These are phyloP conservation scores for Russula ochroleuca DNA, from an alignment of 768 basidiomycete genomes.

Conservation along the genomic window DNA sequence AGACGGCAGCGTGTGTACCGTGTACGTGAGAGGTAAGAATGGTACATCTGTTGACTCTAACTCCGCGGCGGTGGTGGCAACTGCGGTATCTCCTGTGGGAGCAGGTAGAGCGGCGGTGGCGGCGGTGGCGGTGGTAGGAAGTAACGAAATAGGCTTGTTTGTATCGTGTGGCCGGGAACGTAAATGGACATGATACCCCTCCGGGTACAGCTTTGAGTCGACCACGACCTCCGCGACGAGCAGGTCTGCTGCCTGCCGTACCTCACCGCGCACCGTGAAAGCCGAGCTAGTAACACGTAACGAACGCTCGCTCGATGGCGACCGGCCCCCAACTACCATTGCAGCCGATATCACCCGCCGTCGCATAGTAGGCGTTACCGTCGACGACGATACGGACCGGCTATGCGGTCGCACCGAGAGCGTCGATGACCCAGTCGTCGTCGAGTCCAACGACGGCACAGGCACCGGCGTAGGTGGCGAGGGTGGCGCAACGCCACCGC, in stretches of 20 bases:
- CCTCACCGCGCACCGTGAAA: slow-evolving; percentile 59
- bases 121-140: slow-evolving; percentile 13
- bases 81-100: background rate
- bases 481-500: background rate
- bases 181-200: slow-evolving; percentile 60
- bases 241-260: slow-evolving; percentile 60
- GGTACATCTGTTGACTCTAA: slow-evolving; percentile 2
- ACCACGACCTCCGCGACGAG: slow-evolving; percentile 75
- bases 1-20: slow-evolving; percentile 72
- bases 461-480: background rate
- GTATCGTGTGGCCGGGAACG: slow-evolving; percentile 42
- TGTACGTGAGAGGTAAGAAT: slow-evolving; percentile 52
- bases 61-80: background rate
- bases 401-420: slow-evolving; percentile 20
- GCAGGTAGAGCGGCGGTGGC: background rate
- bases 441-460: slow-evolving; percentile 2
- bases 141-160: slow-evolving; percentile 38
- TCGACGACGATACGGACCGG: slow-evolving; percentile 22
- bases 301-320: slow-evolving; percentile 36
- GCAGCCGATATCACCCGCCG: slow-evolving; percentile 24
- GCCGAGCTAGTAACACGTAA: slow-evolving; percentile 45
- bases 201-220: slow-evolving; percentile 75
- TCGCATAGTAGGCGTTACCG: slow-evolving; percentile 6
- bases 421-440: slow-evolving; percentile 10
- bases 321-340: slow-evolving; percentile 30